A percentile compares a stretch with the other conserved stretches of the same genome.
phyloP scores from a whole-genome alignment of 208 protist genomes.

The Crithidia acanthocephali region DNA sequence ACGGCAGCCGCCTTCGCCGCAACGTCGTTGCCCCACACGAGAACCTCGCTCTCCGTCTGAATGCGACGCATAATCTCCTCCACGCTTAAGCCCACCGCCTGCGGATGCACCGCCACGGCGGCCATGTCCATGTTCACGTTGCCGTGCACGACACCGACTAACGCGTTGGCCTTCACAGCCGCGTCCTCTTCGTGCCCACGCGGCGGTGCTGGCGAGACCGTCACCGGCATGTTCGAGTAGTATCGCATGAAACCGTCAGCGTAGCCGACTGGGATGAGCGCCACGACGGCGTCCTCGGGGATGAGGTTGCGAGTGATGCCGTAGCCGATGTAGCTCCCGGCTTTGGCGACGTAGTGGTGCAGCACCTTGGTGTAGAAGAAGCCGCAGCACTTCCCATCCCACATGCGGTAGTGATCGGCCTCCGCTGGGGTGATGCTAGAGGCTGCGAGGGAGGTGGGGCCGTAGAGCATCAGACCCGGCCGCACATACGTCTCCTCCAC shows the following conservation, averaged over 20 bases:
- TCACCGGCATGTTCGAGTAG: conserved; percentile 45
- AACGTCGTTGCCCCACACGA: conserved; percentile 53
- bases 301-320: conserved; percentile 44
- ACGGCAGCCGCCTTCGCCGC: conserved; percentile 42
- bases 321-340: conserved; percentile 55
- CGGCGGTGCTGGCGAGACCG: conserved; percentile 37
- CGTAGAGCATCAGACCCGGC: conserved; percentile 62
- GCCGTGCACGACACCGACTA: conserved; percentile 48
- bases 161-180: conserved; percentile 5
- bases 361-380: conserved; percentile 58
- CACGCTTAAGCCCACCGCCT: conserved; percentile 29
- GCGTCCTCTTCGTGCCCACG: conserved; percentile 23
- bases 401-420: conserved; percentile 35
- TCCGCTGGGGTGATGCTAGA: conserved; percentile 31
- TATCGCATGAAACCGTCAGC: conserved; percentile 63
- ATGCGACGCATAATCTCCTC: conserved; percentile 44
- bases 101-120: conserved; percentile 41
- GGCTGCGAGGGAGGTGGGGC: conserved; percentile 39
- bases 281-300: conserved; percentile 43
- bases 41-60: conserved; percentile 34
- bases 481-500: conserved; percentile 57
- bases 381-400: conserved; percentile 44
- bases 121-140: conserved; percentile 65
- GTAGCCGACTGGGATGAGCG: conserved; percentile 54
- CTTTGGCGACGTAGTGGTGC: conserved; percentile 44